A percentile compares a stretch with the other conserved stretches of the same genome.
Conservation (phyloP, 2,329 filamentous ascomycete species). For the Ascocoryne sarcoides region DNA sequence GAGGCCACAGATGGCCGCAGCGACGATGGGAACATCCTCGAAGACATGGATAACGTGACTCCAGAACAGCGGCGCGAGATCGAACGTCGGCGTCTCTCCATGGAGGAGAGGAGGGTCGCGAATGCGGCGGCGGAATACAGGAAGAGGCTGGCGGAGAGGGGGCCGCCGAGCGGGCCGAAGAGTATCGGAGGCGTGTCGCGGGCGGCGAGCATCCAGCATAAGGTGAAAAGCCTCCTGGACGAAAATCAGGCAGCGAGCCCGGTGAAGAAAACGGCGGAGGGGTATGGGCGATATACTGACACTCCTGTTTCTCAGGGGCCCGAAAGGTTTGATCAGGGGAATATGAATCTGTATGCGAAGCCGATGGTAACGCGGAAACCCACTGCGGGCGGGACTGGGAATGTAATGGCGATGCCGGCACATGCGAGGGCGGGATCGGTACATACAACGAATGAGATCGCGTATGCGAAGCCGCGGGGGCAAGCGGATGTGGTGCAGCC, state of each 20-base stretch:
- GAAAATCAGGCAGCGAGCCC: conserved; percentile 59
- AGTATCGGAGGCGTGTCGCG: conserved; percentile 51
- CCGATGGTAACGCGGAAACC: conserved; percentile 38
- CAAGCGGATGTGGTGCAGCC: conserved; percentile 11
- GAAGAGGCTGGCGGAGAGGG: conserved; percentile 58
- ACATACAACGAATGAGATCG: conserved; percentile 12
- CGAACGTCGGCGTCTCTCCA: conserved; percentile 69
- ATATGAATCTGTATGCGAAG: conserved; percentile 21
- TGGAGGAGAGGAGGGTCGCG: conserved; percentile 86
- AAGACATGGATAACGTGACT: conserved; percentile 63
- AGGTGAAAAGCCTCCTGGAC: conserved; percentile 75
- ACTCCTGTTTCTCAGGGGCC: conserved; percentile 9
- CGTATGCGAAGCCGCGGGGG: conserved; percentile 20
- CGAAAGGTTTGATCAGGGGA: conserved; percentile 4
- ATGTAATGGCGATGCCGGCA: conserved; percentile 13
- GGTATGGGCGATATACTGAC: conserved; percentile 82
- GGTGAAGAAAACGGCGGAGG: conserved; percentile 66
- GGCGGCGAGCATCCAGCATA: conserved; percentile 82
- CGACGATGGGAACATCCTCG: conserved; percentile 56
- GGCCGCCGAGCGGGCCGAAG: conserved; percentile 41
- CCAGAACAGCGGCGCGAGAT: conserved; percentile 86
- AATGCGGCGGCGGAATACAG: conserved; percentile 84
- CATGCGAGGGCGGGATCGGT: conserved; percentile 18
- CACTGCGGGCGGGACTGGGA: conserved; percentile 23
- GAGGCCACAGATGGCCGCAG: conserved; percentile 61